Base-by-base conservation (phyloP, 257 asterid species). In the Salvia hispanica region DNA sequence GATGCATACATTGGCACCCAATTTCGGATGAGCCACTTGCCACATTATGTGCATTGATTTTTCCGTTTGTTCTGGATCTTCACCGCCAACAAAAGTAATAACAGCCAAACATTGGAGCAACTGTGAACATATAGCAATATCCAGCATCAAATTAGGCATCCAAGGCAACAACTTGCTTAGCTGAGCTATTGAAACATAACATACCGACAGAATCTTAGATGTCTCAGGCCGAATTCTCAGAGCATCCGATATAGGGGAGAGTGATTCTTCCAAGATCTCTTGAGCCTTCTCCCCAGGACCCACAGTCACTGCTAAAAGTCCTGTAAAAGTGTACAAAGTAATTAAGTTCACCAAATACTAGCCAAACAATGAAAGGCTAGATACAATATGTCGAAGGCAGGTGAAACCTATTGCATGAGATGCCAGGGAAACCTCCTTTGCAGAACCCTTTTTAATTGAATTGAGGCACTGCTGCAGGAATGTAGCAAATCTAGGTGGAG, bases 211-310 rank as follows among this genome's bases (percentile, higher is more conserved):
- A 67, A 79, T 82, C 78, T 91, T 94, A 54, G 92, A 65, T n/a
- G 78, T 34, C 65, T 88, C 98, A 3, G 84, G 36, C 40, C 86
- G 95, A 70, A 85, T 74, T 80, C 80, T 87, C 36, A 94, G 83
- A 72, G 96, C 96, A 39, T 94, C 96, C 13, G 91, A 84, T 62
- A 94, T 88, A 62, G 92, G 91, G 62, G 86, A n/a, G 14, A 87
- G 5, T 6, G 96, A 89, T 60, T 91, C 99, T 83, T 91, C 95
- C 81, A 88, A 74, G 62, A 94, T 86, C 78, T 94, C 99, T 54
- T 78, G 93, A 56, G 99, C 92, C 80, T 82, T 86, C 78, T 64
- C 84, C 66, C 99, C 99, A 57, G 95, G 93, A 74, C 99, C 99
- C 0, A 81, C 59, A 37, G 98, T 94, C 79, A 94, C 74, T 64